A percentile compares a stretch with the other conserved stretches of the same genome.
phyloP scores from a whole-genome alignment of 2,329 filamentous ascomycete genomes.

The Dryadomyces quercivorus region DNA sequence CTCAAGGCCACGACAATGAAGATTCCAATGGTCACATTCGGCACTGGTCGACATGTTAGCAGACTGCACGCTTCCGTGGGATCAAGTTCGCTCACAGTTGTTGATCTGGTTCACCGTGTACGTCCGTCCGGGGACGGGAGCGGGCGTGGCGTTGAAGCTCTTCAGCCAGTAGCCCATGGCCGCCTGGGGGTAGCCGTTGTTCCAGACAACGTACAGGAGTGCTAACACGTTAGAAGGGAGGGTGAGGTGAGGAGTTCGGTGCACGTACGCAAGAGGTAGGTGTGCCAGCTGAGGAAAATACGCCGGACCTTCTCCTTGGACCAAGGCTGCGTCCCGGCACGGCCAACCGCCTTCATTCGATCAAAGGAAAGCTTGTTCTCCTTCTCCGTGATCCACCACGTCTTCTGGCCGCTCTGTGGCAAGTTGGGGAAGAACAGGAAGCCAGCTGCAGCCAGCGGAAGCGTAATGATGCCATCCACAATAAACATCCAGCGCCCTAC shows the following conservation, averaged over 20 bases:
- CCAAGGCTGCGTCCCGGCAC: constrained; percentile 24
- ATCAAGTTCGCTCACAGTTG: constrained; percentile 15
- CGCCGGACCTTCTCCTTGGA: constrained; percentile 19
- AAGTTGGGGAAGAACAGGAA: constrained; percentile 37
- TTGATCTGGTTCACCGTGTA: constrained; percentile 23
- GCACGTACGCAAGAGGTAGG: constrained; percentile 21
- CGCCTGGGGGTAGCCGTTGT: constrained; percentile 21
- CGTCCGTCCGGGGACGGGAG: constrained; percentile 21
- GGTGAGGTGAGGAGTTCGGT: too few species aligned
- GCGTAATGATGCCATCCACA: constrained; percentile 19
- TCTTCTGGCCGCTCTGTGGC: constrained; percentile 24
- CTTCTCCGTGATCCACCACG: constrained; percentile 22
- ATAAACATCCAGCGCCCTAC: constrained; percentile 38
- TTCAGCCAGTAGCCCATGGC: constrained; percentile 31
- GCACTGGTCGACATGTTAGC: constrained; percentile 16
- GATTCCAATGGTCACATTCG: constrained; percentile 16
- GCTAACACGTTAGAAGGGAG: too few species aligned
- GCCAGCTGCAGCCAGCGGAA: constrained; percentile 39
- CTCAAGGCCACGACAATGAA: constrained; percentile 22
- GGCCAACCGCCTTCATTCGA: constrained; percentile 22
- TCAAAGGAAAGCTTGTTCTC: constrained; percentile 22
- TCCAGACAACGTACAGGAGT: constrained; percentile 24
- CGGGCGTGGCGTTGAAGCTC: constrained; percentile 22
- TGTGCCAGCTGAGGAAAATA: constrained; percentile 26
- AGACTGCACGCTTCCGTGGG: not conserved